These are phyloP conservation scores for Suillus decipiens DNA, from an alignment of 768 basidiomycete species.

Conservation along the genomic window DNA sequence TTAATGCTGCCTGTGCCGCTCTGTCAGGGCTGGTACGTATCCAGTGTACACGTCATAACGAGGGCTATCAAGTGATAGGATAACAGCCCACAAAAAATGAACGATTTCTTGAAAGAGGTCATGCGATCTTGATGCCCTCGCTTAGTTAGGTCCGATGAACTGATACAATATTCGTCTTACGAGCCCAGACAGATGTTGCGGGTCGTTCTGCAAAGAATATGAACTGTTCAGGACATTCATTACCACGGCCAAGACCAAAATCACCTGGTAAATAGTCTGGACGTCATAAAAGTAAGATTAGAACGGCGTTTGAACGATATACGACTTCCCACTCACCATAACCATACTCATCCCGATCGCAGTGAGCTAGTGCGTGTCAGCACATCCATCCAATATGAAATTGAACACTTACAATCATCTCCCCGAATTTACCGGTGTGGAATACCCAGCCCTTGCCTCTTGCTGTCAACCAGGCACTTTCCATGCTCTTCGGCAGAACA, in stretches of 20 bases:
- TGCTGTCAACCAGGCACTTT: conserved; percentile 86
- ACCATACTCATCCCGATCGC: conserved; percentile 91
- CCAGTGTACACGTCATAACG: not conserved
- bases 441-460: conserved; percentile 77
- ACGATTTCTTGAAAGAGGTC: not conserved
- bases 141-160: conserved; percentile 82
- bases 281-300: conserved; percentile 10
- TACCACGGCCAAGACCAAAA: not conserved
- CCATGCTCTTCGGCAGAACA: conserved; percentile 84
- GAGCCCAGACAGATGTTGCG: conserved; percentile 78
- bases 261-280: conserved; percentile 77
- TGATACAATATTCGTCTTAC: conserved; percentile 84
- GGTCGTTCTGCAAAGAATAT: conserved; percentile 50
- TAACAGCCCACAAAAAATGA: not conserved
- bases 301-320: not conserved
- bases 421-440: conserved; percentile 68
- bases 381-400: not conserved
- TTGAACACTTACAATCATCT: conserved; percentile 52
- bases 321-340: conserved; percentile 53
- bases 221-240: not conserved
- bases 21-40: not conserved
- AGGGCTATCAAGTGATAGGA: not conserved
- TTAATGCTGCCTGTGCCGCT: not conserved
- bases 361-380: conserved; percentile 44
- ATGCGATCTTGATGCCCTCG: not conserved